Conservation (phyloP, 176 grass and related monocot genomes). For the Avena eriantha region DNA sequence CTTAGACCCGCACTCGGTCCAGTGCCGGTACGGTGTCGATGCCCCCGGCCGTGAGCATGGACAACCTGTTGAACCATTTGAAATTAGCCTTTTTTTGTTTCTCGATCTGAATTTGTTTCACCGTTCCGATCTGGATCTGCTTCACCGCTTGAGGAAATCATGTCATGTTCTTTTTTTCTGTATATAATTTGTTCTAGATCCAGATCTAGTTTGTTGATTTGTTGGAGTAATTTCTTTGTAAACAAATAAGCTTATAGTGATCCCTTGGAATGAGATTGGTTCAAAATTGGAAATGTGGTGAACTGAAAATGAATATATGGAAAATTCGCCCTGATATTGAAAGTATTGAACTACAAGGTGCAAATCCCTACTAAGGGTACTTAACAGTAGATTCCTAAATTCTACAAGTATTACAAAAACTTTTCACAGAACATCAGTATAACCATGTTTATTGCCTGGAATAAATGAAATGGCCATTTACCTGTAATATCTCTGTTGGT, state of each 20-base stretch:
- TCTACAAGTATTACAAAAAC: neutral
- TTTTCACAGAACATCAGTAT: neutral
- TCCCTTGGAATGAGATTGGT: constrained; percentile 5
- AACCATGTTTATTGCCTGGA: constrained; percentile 1
- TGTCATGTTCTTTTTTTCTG: too few relatives aligned
- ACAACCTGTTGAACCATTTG: too few relatives aligned
- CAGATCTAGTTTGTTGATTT: too few relatives aligned
- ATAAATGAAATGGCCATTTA: constrained; percentile 45
- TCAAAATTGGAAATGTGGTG: neutral
- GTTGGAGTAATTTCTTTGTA: too few relatives aligned
- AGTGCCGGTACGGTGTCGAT: too few relatives aligned
- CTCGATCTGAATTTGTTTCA: too few relatives aligned
- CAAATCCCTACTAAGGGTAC: constrained; percentile 17
- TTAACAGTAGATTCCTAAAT: neutral
- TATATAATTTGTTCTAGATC: too few relatives aligned
- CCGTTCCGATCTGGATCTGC: too few relatives aligned
- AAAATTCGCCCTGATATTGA: neutral
- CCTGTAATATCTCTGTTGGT: constrained; percentile 77
- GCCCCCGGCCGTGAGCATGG: too few relatives aligned
- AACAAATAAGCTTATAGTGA: neutral
- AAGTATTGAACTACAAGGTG: constrained; percentile 5
- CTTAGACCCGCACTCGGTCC: too few relatives aligned
- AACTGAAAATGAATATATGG: neutral
- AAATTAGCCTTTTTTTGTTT: too few relatives aligned
- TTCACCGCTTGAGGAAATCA: too few relatives aligned